These are phyloP conservation scores for Ceratopteris richardii DNA, from an alignment of 75 land plant genomes.

Conservation along the genomic window DNA sequence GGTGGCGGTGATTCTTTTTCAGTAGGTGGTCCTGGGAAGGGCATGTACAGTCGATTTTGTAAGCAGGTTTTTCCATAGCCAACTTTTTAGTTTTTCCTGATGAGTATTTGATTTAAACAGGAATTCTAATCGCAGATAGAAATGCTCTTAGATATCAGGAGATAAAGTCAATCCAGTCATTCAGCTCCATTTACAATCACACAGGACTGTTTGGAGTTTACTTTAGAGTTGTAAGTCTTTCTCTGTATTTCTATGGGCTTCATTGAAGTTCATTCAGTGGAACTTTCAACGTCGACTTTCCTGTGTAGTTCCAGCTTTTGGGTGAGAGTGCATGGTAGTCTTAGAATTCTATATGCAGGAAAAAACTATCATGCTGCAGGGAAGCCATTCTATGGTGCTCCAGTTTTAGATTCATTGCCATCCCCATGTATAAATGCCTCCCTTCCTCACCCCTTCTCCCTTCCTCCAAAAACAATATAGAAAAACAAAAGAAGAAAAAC, in stretches of 20 bases:
- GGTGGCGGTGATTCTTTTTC: conserved; percentile 46
- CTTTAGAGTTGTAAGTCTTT: conserved; percentile 16
- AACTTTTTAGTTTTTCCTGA: background rate
- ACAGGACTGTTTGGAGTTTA: conserved; percentile 35
- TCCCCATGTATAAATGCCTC: too few species aligned
- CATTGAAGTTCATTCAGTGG: too few species aligned
- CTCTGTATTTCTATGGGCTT: background rate
- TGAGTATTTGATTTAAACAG: background rate
- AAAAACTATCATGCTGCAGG: too few species aligned
- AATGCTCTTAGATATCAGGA: conserved; percentile 19
- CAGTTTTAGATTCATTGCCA: too few species aligned
- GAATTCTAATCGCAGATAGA: conserved; percentile 9
- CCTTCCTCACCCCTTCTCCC: too few species aligned
- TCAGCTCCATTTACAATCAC: conserved; percentile 39
- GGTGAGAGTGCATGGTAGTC: too few species aligned
- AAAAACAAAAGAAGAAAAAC: too few species aligned
- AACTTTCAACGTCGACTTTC: too few species aligned
- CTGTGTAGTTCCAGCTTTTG: too few species aligned
- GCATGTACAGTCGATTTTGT: conserved; percentile 40
- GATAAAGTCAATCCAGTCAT: conserved; percentile 35
- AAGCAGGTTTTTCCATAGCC: background rate
- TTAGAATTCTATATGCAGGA: too few species aligned
- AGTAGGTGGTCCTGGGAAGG: conserved; percentile 44
- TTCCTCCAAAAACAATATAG: too few species aligned
- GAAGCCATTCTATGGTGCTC: too few species aligned